Evolutionary conservation across 116 monocot genomes (phyloP).

Genomic region (Papilionanthe hybrid): DNA sequence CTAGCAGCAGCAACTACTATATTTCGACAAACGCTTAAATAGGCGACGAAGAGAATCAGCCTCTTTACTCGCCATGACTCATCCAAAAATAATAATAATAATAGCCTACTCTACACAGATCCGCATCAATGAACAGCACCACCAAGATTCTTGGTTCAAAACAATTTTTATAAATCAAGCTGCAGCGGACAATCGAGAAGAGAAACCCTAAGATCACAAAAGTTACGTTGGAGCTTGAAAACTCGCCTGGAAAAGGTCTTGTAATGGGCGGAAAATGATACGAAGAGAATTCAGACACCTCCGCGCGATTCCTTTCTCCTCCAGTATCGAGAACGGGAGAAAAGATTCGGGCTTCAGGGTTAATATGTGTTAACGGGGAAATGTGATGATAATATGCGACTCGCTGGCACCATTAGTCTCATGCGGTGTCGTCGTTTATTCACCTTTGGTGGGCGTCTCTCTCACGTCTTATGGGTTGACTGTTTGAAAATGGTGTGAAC

Average conservation of each 20-base stretch:
- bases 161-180: background rate
- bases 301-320: constrained; percentile 3
- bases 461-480: too few species aligned
- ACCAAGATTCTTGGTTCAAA: background rate
- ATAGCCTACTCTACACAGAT: background rate
- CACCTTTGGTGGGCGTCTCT: too few species aligned
- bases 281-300: background rate
- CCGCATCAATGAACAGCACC: background rate
- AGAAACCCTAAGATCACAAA: background rate
- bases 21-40: background rate
- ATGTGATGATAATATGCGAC: background rate
- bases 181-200: background rate
- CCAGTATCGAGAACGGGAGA: background rate
- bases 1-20: background rate
- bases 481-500: too few species aligned
- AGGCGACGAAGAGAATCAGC: background rate
- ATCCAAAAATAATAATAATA: background rate
- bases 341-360: background rate
- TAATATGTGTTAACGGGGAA: too few species aligned
- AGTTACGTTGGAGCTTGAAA: background rate
- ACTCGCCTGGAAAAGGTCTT: background rate
- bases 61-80: background rate
- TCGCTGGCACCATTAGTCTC: background rate
- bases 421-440: background rate
- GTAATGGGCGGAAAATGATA: background rate